These are phyloP conservation scores for Phytophthora brassicae DNA, from an alignment of 352 stramenopile genomes.

Conservation along the genomic window DNA sequence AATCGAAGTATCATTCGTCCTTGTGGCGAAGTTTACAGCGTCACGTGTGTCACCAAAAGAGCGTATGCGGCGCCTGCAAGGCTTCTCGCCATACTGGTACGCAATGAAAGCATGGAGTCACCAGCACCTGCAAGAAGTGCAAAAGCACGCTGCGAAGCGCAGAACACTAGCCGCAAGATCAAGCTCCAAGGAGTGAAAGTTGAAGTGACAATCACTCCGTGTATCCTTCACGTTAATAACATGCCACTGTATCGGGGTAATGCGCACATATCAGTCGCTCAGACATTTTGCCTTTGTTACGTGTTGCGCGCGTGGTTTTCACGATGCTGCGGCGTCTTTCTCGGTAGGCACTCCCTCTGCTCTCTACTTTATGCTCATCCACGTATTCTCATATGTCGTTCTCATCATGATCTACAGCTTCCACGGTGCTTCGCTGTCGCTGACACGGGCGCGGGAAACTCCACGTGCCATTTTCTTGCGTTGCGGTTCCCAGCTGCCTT, in stretches of 20 bases:
- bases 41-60: too few relatives aligned
- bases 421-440: slow-evolving; percentile 12
- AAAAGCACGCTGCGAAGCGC: too few relatives aligned
- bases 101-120: too few relatives aligned
- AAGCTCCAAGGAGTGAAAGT: neutral
- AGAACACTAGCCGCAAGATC: neutral
- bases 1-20: too few relatives aligned
- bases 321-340: slow-evolving; percentile 32
- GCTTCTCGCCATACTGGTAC: too few relatives aligned
- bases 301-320: slow-evolving; percentile 12
- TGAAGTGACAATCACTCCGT: neutral
- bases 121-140: too few relatives aligned
- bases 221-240: neutral
- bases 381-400: neutral
- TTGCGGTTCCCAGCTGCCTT: slow-evolving; percentile 18
- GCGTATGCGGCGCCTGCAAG: too few relatives aligned
- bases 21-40: too few relatives aligned
- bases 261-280: too few relatives aligned
- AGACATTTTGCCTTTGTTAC: slow-evolving; percentile 1
- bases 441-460: neutral
- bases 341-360: slow-evolving; percentile 11
- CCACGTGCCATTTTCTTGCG: neutral
- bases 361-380: neutral
- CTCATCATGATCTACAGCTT: slow-evolving; percentile 12
- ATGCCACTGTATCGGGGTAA: neutral